A percentile compares a stretch with the other conserved stretches of the same genome.
phyloP scores from a whole-genome alignment of 2,329 filamentous ascomycete genomes.

The Metarhizium humberi region DNA sequence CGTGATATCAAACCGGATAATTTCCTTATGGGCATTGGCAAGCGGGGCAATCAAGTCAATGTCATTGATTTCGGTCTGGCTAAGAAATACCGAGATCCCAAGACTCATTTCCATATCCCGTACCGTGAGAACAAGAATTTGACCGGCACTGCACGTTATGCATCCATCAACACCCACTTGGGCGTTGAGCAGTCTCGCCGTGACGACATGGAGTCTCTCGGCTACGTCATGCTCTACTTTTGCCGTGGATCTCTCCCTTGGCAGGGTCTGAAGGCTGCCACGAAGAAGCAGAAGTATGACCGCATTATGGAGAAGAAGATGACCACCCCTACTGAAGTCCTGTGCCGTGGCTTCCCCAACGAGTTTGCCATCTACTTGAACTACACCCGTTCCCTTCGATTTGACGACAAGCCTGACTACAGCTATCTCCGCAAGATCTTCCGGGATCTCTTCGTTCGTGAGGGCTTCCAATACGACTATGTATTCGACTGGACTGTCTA shows the following conservation, averaged over 20 bases:
- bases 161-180: constrained; percentile 96
- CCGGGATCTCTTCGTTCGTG: constrained; percentile 96
- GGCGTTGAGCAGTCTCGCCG: constrained; percentile 98
- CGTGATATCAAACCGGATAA: constrained; percentile 99
- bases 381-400: constrained; percentile 96
- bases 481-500: constrained; percentile 99
- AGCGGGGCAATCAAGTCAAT: constrained; percentile 98
- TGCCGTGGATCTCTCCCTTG: constrained; percentile 97
- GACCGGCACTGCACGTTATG: constrained; percentile 96
- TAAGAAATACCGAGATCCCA: constrained; percentile 99
- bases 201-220: constrained; percentile 98
- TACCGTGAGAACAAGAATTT: constrained; percentile 99
- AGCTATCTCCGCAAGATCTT: constrained; percentile 99
- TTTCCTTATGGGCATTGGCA: constrained; percentile 98
- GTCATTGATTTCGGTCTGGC: constrained; percentile 98
- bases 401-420: constrained; percentile 99
- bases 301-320: constrained; percentile 99
- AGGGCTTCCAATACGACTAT: constrained; percentile 99
- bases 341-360: constrained; percentile 98
- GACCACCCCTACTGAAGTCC: constrained; percentile 96
- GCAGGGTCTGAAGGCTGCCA: constrained; percentile 97
- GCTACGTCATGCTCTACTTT: constrained; percentile 99
- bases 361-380: constrained; percentile 99
- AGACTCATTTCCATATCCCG: constrained; percentile 99
- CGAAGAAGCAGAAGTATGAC: constrained; percentile 99